Evolutionary conservation across 2,329 filamentous ascomycete genomes (phyloP).

Genomic region (Fusarium citri): DNA sequence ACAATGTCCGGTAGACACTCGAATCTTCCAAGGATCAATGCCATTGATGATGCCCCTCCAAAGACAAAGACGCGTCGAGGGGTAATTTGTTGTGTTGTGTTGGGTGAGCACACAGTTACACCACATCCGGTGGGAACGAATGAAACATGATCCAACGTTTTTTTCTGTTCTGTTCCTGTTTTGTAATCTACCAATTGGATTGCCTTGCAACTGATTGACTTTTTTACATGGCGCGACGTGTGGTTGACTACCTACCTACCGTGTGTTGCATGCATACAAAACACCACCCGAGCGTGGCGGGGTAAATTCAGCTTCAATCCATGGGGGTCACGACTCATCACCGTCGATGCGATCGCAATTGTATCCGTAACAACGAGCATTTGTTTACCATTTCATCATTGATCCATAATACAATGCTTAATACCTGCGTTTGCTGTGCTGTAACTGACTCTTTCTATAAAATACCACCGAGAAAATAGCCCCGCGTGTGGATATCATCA

Average conservation of each 20-base stretch:
- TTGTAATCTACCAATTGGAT: conserved; percentile 12
- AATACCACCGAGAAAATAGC: conserved; percentile 35
- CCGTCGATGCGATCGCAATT: background rate
- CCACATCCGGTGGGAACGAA: conserved; percentile 16
- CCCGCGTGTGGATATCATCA: conserved; percentile 29
- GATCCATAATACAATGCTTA: background rate
- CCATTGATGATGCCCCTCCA: conserved; percentile 20
- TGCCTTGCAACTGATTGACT: background rate
- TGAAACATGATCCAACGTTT: conserved; percentile 14
- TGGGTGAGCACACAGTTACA: conserved; percentile 8
- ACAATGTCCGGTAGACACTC: background rate
- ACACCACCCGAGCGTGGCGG: background rate
- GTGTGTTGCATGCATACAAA: background rate
- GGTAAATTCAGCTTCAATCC: background rate
- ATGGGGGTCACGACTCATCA: background rate
- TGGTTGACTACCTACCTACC: background rate
- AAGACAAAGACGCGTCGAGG: conserved; percentile 35
- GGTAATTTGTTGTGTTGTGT: conserved; percentile 12
- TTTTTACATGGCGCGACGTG: background rate
- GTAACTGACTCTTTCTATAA: background rate
- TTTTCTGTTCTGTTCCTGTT: background rate
- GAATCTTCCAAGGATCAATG: conserved; percentile 12
- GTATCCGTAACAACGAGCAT: no score
- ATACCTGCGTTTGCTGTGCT: background rate
- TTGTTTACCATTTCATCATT: conserved; percentile 38